Evolutionary conservation across 1,284 basidiomycete genomes (phyloP).

Genomic region (Boletus subluridellus): DNA sequence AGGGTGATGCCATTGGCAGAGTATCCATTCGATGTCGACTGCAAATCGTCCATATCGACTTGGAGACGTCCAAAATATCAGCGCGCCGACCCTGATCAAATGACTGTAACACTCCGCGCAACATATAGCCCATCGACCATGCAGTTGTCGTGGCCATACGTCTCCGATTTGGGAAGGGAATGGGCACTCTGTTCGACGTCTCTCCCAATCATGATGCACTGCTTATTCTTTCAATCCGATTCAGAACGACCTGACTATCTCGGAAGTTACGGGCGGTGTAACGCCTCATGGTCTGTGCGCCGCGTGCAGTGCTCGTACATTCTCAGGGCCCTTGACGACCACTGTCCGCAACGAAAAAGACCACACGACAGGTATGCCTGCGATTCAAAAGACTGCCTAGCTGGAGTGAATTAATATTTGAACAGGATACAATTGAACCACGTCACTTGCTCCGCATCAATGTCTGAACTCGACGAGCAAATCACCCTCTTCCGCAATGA

Average conservation of each 20-base stretch:
- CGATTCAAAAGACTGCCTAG: not conserved
- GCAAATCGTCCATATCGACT: too few relatives aligned
- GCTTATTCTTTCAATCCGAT: not conserved
- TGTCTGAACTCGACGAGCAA: not conserved
- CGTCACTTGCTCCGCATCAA: not conserved
- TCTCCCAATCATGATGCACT: not conserved
- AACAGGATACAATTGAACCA: not conserved
- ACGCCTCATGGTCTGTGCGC: too few relatives aligned
- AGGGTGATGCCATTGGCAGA: conserved; percentile 33
- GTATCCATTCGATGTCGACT: too few relatives aligned
- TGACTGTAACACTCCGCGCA: not conserved
- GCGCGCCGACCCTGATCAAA: too few relatives aligned
- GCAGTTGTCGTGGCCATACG: too few relatives aligned
- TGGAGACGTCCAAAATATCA: not conserved
- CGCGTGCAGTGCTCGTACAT: too few relatives aligned
- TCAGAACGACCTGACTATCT: not conserved
- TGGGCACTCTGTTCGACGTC: not conserved
- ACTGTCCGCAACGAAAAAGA: not conserved
- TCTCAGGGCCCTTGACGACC: too few relatives aligned
- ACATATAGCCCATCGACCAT: too few relatives aligned
- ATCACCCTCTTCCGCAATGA: not conserved
- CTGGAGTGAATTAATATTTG: too few relatives aligned
- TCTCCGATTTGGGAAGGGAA: not conserved
- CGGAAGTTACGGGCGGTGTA: too few relatives aligned
- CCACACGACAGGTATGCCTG: too few relatives aligned